Percentiles rank a stretch among this genome's conserved stretches.
Conservation (phyloP, 805 yeast species). For the Wickerhamia fluorescens region DNA sequence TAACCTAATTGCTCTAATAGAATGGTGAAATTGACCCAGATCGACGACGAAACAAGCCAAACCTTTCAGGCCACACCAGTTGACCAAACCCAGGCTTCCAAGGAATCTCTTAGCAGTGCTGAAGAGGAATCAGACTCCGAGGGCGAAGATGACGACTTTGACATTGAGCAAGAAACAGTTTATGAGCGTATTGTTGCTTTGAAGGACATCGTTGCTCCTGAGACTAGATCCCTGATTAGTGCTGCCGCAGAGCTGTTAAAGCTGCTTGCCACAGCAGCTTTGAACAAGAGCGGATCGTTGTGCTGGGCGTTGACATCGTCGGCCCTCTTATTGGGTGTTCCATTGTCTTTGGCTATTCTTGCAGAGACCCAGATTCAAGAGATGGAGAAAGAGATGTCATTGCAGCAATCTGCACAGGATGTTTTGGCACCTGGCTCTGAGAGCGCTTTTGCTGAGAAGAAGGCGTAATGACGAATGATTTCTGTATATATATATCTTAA, state of each 20-base stretch:
- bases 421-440: constrained; percentile 55
- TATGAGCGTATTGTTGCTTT: constrained; percentile 85
- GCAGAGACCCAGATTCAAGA: constrained; percentile 92
- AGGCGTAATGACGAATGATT: constrained; percentile 2
- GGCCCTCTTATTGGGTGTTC: constrained; percentile 83
- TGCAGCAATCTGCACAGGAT: constrained; percentile 73
- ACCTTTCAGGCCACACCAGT: constrained; percentile 23
- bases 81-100: constrained; percentile 22
- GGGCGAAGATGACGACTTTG: constrained; percentile 65
- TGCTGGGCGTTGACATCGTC: constrained; percentile 85
- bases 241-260: constrained; percentile 25
- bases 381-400: constrained; percentile 84
- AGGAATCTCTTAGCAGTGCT: constrained; percentile 8
- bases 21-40: constrained; percentile 74
- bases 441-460: constrained; percentile 27
- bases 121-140: constrained; percentile 44
- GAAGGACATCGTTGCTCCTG: constrained; percentile 86
- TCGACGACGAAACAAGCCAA: constrained; percentile 49
- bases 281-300: constrained; percentile 61
- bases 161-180: constrained; percentile 72
- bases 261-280: constrained; percentile 32
- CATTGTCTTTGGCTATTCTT: constrained; percentile 80
- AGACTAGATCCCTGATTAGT: constrained; percentile 51
- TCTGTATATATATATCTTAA: constrained; percentile 4
- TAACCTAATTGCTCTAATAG: constrained; percentile 1